Evolutionary conservation across 116 monocot species (phyloP).

Genomic region (Posidonia oceanica): DNA sequence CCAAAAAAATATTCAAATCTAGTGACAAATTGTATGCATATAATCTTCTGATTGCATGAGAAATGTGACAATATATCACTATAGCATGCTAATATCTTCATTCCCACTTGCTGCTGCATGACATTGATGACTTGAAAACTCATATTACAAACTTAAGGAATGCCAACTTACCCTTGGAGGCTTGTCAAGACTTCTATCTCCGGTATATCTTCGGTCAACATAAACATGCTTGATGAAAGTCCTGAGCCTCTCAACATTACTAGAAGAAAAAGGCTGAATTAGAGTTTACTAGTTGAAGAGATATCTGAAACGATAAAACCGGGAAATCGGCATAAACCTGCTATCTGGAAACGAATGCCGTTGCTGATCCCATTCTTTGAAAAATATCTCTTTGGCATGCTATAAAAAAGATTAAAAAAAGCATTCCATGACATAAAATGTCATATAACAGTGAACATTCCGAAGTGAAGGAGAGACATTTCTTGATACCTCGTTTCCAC

Average conservation of each 20-base stretch:
- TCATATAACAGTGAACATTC: background rate
- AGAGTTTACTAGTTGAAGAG: slow-evolving; percentile 4
- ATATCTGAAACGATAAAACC: background rate
- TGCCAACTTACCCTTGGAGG: slow-evolving; percentile 52
- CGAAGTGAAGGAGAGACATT: background rate
- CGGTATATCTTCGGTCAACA: slow-evolving; percentile 72
- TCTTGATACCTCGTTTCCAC: slow-evolving; percentile 79
- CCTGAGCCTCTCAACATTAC: slow-evolving; percentile 77
- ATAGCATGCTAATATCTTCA: no score
- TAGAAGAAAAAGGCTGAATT: slow-evolving; percentile 29
- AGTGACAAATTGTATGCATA: background rate
- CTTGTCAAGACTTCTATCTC: slow-evolving; percentile 42
- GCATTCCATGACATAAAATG: background rate
- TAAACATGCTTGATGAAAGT: slow-evolving; percentile 95
- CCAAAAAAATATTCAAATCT: background rate
- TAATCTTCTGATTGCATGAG: no score
- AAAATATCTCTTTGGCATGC: slow-evolving; percentile 79
- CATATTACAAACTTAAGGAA: background rate
- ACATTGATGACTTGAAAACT: background rate
- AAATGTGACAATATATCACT: no score
- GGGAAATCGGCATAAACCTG: slow-evolving; percentile 43
- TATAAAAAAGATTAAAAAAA: slow-evolving; percentile 9
- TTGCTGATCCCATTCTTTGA: slow-evolving; percentile 90
- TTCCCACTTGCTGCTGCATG: background rate
- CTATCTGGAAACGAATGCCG: slow-evolving; percentile 80